phyloP scores from a whole-genome alignment of 2,329 filamentous ascomycete genomes.

The Fusarium paranaense region DNA sequence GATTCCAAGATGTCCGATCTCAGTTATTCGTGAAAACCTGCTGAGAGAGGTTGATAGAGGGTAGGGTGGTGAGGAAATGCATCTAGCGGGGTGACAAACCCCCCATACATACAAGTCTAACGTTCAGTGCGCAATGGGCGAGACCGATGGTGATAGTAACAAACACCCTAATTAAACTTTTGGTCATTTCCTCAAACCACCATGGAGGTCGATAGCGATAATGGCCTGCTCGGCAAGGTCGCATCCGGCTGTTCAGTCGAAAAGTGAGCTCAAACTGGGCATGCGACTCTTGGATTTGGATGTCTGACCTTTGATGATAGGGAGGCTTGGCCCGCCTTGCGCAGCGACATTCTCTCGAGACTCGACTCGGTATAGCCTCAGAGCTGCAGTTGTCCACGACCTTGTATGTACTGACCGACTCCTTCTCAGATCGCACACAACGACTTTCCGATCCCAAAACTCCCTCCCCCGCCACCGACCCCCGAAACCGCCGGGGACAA shows the following conservation, averaged over 20 bases:
- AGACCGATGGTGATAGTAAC: background rate
- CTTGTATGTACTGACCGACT: constrained; percentile 5
- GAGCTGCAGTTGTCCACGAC: background rate
- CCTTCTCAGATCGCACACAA: constrained; percentile 50
- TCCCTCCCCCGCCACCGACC: constrained; percentile 59
- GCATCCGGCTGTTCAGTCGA: constrained; percentile 66
- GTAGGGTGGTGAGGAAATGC: constrained; percentile 31
- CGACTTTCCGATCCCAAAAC: constrained; percentile 78
- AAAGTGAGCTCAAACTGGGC: constrained; percentile 57
- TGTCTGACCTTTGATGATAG: constrained; percentile 56
- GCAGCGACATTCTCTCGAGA: constrained; percentile 73
- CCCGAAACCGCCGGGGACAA: constrained; percentile 55
- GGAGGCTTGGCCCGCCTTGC: constrained; percentile 75
- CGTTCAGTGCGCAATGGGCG: constrained; percentile 24
- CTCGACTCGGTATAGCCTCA: constrained; percentile 68
- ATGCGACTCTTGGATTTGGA: constrained; percentile 17
- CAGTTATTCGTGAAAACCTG: background rate
- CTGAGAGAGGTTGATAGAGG: background rate
- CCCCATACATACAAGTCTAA: constrained; percentile 48
- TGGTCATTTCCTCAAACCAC: constrained; percentile 1
- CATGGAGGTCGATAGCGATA: constrained; percentile 69
- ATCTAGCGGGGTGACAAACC: constrained; percentile 40
- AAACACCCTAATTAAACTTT: background rate
- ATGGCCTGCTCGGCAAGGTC: constrained; percentile 60
- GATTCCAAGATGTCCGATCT: background rate